Base-by-base conservation (phyloP, 768 basidiomycete genomes). In the Atractiella rhizophila region DNA sequence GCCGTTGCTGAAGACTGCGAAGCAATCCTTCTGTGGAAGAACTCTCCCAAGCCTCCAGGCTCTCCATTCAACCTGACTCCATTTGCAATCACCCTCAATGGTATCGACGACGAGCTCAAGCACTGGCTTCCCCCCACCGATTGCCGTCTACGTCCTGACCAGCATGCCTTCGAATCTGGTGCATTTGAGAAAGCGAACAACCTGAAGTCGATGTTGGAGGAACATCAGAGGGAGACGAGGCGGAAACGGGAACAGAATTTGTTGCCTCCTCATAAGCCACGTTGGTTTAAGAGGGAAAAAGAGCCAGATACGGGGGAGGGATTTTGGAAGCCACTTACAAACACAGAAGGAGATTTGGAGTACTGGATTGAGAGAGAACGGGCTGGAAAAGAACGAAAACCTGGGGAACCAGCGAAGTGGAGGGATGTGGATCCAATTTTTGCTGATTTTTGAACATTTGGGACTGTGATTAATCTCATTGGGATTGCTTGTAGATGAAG, bases 61-160 rank as follows among this genome's bases (percentile, higher is more conserved):
- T 46, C 47, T 48, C 88, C 86, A 0, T 96, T 94, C 66, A 91
- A 91, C 59, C 68, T 96, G 18, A 88, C 86, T 0, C 86, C 85
- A 0, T 96, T 76, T 56, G 85, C 88, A 1, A 70, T 91, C 47
- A 81, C 82, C 0, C 63, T 91, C 45, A 96, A 96, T 54, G 73
- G 88, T 54, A 78, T 78, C 44, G 81, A 82, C 0, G 59, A 63
- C 28, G 68, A 72, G 9, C 61, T 94, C 11, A 64, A 64, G 43
- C 71, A 73, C 4, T 80, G 69, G 56, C 49, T 96, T 2, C 73
- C 74, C 23, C 79, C 81, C 2, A 94, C 86, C 3, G 86, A 96
- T 59, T 94, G 85, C 55, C 70, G 88, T 4, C 59, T 91, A 21
- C 70, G 86, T 0, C 83, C 83, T 0, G 86, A 96, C 56, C 85